Evolutionary conservation across 768 basidiomycete species (phyloP), one percentile per base, ranked within the genome.

Genomic region (Lactifluus hygrophoroides): DNA sequence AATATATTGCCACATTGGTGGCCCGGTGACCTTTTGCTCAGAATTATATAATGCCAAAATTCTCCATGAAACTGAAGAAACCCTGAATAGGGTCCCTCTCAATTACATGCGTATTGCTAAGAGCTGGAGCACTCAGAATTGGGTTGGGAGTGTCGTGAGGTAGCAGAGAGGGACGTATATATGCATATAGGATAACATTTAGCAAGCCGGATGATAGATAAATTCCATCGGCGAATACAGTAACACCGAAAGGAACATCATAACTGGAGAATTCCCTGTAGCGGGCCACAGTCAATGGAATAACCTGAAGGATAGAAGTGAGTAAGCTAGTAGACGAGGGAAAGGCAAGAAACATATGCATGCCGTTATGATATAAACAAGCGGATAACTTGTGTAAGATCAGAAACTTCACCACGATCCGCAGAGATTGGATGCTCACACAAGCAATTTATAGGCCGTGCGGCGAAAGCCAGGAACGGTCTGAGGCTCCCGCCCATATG

Each of bases 381-480:
- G 69, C 27, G 78, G 79, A 57, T 79, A 79, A 60, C 79, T 79
- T 57, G 54, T 28, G 17, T 19, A 46, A 27, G 5, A 44, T 66
- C 17, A 65, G 51, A 21, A 48, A 45, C 16, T 13, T n/a, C n/a
- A 17, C 14, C 30, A 19, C 14, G 21, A 46, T 48, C 25, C 3
- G 42, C 23, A 49, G 21, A 42, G 23, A 5, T 47, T 14, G 19
- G 48, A 27, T 17, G 19, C 79, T 66, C 58, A 80, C 79, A 75
- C 77, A n/a, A 80, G 67, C 75, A 79, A 75, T 30, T 74, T 67
- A 37, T 73, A 68, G 10, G 79, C 78, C 27, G 76, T 69, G 19
- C 55, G 63, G 46, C 69, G 69, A 10, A 60, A 64, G 17, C 32
- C 16, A 58, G 34, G 49, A 27, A 45, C 52, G 14, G 3, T 30